Conservation (phyloP, 2,329 filamentous ascomycete species). For the Juglanconis juglandina region DNA sequence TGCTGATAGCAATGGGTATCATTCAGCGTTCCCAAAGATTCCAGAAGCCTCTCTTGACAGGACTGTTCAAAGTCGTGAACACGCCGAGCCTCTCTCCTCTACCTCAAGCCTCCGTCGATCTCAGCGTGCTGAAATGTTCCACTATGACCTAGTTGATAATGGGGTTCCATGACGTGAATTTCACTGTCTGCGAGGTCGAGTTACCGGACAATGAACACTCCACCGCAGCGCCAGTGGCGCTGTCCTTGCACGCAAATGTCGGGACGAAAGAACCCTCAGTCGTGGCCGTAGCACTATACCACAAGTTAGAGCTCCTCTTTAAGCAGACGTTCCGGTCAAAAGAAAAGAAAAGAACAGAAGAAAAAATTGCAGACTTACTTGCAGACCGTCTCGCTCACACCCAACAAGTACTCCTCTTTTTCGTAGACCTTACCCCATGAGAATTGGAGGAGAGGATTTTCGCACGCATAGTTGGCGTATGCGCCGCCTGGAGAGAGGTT, state of each 20-base stretch:
- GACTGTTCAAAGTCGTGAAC: background rate
- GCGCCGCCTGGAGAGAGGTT: conserved; percentile 30
- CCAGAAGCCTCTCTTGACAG: background rate
- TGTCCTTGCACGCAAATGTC: conserved; percentile 1
- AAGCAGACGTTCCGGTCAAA: background rate
- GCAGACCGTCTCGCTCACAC: conserved; percentile 45
- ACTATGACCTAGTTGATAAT: background rate
- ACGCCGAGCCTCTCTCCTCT: background rate
- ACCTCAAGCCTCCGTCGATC: background rate
- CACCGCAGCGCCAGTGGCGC: conserved; percentile 2
- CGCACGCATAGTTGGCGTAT: conserved; percentile 40
- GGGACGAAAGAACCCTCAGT: conserved; percentile 15
- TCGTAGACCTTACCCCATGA: conserved; percentile 31
- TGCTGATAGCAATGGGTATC: background rate
- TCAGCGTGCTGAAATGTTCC: background rate
- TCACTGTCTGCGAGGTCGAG: background rate
- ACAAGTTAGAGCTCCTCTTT: background rate
- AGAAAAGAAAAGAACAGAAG: background rate
- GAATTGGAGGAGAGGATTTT: conserved; percentile 39
- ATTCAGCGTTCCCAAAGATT: background rate
- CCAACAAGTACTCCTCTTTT: conserved; percentile 24
- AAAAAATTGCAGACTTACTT: conserved; percentile 7
- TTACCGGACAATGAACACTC: conserved; percentile 9
- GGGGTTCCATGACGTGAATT: conserved; percentile 2
- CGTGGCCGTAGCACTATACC: conserved; percentile 2